These are phyloP conservation scores for Stylosanthes scabra DNA, from an alignment of 331 rosid genomes.

Conservation along the genomic window DNA sequence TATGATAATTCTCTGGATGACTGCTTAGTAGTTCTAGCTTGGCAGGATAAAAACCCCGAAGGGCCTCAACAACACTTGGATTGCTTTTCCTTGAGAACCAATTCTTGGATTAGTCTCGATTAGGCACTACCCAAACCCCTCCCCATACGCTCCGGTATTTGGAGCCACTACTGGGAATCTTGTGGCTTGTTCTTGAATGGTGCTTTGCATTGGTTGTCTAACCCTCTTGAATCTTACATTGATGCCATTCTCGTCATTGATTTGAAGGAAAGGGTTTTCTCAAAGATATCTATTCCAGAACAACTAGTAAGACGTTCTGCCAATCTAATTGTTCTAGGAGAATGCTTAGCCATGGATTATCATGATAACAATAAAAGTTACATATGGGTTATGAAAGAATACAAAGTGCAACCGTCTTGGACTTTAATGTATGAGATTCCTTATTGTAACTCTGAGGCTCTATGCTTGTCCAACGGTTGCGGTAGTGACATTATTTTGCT, in stretches of 20 bases:
- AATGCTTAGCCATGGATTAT: too few relatives aligned
- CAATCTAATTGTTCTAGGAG: too few relatives aligned
- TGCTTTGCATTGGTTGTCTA: not conserved
- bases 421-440: too few relatives aligned
- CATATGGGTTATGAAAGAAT: too few relatives aligned
- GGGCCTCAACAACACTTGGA: not conserved
- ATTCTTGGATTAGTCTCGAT: not conserved
- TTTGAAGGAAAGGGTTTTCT: not conserved
- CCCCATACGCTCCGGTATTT: not conserved
- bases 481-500: too few relatives aligned
- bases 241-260: not conserved
- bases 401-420: too few relatives aligned
- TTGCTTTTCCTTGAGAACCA: not conserved
- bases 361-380: too few relatives aligned
- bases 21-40: not conserved
- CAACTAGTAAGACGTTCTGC: too few relatives aligned
- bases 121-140: not conserved
- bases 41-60: not conserved
- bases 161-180: not conserved
- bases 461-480: too few relatives aligned
- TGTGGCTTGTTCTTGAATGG: not conserved
- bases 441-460: too few relatives aligned
- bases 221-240: not conserved
- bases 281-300: not conserved
- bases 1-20: constrained; percentile 5